phyloP scores from a whole-genome alignment of 768 basidiomycete species.

The Pulveroboletus ravenelii region DNA sequence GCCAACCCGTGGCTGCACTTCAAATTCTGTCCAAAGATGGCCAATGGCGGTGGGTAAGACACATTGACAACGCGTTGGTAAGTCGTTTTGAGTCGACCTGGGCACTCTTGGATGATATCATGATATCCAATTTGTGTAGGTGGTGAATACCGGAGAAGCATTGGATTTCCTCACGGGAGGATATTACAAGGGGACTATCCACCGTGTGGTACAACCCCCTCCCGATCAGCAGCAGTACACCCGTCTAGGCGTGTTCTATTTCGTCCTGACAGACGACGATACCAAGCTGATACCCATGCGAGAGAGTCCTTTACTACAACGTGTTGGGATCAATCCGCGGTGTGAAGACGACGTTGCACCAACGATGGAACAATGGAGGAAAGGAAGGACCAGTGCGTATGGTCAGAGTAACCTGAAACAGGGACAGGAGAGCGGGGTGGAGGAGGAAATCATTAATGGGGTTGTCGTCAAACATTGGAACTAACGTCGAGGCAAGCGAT shows the following conservation, averaged over 20 bases:
- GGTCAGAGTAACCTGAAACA: conserved; percentile 43
- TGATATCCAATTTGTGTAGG: conserved; percentile 29
- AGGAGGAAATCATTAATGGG: conserved; percentile 55
- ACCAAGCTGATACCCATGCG: conserved; percentile 41
- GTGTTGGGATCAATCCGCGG: conserved; percentile 36
- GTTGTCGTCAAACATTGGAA: conserved; percentile 56
- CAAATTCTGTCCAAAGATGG: conserved; percentile 52
- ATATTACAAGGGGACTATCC: conserved; percentile 55
- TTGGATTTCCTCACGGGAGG: conserved; percentile 59
- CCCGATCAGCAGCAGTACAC: conserved; percentile 45
- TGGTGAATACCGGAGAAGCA: conserved; percentile 57
- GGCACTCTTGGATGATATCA: not conserved
- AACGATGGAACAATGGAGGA: conserved; percentile 51
- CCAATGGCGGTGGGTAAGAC: conserved; percentile 54
- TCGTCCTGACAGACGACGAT: conserved; percentile 47
- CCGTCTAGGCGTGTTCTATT: conserved; percentile 60
- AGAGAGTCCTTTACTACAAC: conserved; percentile 47
- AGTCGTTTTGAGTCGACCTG: not conserved
- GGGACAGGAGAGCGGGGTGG: conserved; percentile 38
- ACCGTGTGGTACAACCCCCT: conserved; percentile 58
- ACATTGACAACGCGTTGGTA: conserved; percentile 55
- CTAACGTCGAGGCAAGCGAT: conserved; percentile 17
- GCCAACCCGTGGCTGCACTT: conserved; percentile 54
- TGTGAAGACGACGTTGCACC: conserved; percentile 41
- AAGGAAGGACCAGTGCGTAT: conserved; percentile 46